Conservation (phyloP, 306 rosid species). For the Cercis canadensis region DNA sequence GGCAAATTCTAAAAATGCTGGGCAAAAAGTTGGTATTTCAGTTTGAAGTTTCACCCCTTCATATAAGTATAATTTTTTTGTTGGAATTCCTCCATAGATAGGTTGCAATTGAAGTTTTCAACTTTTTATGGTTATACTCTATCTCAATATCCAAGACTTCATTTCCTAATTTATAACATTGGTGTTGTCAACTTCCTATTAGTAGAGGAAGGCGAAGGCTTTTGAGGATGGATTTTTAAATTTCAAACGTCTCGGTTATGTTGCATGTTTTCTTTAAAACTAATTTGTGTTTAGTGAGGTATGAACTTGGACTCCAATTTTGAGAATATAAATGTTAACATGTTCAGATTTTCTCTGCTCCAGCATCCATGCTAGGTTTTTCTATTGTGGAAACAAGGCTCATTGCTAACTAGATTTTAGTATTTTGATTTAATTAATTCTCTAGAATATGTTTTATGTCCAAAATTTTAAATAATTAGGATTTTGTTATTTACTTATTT, state of each 20-base stretch:
- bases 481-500: conserved; percentile 2
- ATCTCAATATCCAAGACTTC: conserved; percentile 8
- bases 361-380: neutral
- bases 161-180: conserved; percentile 17
- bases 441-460: too few relatives aligned
- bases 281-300: neutral
- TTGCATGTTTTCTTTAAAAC: conserved; percentile 17
- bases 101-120: conserved; percentile 16
- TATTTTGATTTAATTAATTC: too few relatives aligned
- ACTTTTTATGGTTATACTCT: conserved; percentile 9
- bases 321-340: neutral
- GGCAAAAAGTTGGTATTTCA: conserved; percentile 17
- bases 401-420: conserved; percentile 3
- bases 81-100: conserved; percentile 23
- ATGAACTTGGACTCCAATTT: neutral
- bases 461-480: neutral
- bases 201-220: conserved; percentile 13
- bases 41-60: conserved; percentile 11
- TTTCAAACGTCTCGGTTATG: conserved; percentile 10
- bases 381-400: neutral
- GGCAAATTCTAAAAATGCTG: conserved; percentile 12
- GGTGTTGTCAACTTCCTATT: conserved; percentile 10
- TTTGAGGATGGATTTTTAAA: conserved; percentile 30
- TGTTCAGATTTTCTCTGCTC: conserved; percentile 8
- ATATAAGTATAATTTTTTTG: neutral